Evolutionary conservation across 73 alveolate species (phyloP).

Genomic region (Urostyla sp.): DNA sequence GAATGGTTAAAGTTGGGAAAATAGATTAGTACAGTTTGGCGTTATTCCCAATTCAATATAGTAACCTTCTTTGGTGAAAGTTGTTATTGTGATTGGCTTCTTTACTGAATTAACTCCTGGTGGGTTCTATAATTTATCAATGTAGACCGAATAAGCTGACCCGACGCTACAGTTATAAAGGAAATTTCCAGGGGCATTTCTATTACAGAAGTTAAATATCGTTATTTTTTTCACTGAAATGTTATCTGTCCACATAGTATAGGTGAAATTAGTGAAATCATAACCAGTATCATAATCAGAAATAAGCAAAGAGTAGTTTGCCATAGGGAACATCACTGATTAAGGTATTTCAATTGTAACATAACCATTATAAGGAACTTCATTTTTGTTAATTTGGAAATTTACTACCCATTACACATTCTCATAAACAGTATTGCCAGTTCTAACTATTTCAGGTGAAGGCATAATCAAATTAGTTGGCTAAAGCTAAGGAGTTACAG

Average conservation of each 20-base stretch:
- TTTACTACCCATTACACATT: slow-evolving; percentile 44
- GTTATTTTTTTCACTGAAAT: slow-evolving; percentile 17
- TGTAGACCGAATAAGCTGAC: slow-evolving; percentile 23
- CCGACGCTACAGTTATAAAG: slow-evolving; percentile 39
- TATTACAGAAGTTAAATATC: slow-evolving; percentile 18
- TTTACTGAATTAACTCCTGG: slow-evolving; percentile 12
- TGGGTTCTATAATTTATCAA: slow-evolving; percentile 48
- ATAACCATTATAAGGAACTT: slow-evolving; percentile 50
- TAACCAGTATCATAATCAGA: slow-evolving; percentile 22
- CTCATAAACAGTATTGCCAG: slow-evolving; percentile 43
- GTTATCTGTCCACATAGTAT: not conserved
- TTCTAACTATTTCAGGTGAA: slow-evolving; percentile 63
- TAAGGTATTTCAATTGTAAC: slow-evolving; percentile 40
- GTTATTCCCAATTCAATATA: slow-evolving; percentile 34
- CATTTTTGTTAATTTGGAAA: slow-evolving; percentile 54
- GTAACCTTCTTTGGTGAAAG: slow-evolving; percentile 35
- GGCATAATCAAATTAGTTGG: slow-evolving; percentile 54
- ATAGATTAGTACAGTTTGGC: slow-evolving; percentile 1
- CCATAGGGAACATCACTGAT: slow-evolving; percentile 27
- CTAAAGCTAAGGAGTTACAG: slow-evolving; percentile 51
- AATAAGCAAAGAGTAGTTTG: slow-evolving; percentile 7
- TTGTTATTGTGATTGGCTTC: not conserved
- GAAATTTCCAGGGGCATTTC: too few species aligned
- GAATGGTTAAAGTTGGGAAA: slow-evolving; percentile 42
- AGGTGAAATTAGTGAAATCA: not conserved